Conservation (phyloP, 2,329 filamentous ascomycete genomes). For the Mycosphaerella sp. region DNA sequence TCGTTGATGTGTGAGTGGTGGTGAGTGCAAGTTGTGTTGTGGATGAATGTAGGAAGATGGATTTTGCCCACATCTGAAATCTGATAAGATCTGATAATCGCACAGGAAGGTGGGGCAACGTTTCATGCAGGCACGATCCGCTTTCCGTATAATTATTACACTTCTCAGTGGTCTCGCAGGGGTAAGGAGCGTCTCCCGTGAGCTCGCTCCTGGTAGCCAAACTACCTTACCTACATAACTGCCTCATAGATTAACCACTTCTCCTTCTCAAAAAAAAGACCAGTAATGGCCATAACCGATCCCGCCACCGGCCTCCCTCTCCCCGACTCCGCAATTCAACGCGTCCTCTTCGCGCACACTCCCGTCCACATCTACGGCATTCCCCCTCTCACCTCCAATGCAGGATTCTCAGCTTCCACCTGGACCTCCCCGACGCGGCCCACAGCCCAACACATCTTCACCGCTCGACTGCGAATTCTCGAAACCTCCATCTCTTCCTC, state of each 20-base stretch:
- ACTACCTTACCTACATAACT: not conserved
- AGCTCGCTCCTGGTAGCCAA: no score
- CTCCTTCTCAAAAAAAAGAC: not conserved
- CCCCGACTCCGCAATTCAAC: constrained; percentile 70
- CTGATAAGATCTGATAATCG: not conserved
- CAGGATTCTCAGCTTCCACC: constrained; percentile 67
- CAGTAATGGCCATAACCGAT: constrained; percentile 47
- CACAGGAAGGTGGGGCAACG: not conserved
- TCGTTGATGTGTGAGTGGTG: not conserved
- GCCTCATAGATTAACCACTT: not conserved
- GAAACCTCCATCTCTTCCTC: constrained; percentile 28
- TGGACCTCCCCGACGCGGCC: constrained; percentile 66
- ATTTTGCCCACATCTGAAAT: no score
- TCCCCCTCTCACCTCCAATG: constrained; percentile 68
- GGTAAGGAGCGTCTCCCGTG: no score
- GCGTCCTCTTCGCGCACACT: constrained; percentile 69
- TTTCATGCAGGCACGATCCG: not conserved
- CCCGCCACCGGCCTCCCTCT: constrained; percentile 57
- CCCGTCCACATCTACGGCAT: constrained; percentile 82
- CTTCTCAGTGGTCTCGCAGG: not conserved
- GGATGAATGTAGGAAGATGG: not conserved
- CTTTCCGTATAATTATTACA: not conserved
- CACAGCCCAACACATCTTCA: constrained; percentile 71
- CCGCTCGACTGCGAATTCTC: constrained; percentile 61
- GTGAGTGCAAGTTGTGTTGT: not conserved